phyloP scores from a whole-genome alignment of 2,329 filamentous ascomycete species.

The Diaporthe sp. region DNA sequence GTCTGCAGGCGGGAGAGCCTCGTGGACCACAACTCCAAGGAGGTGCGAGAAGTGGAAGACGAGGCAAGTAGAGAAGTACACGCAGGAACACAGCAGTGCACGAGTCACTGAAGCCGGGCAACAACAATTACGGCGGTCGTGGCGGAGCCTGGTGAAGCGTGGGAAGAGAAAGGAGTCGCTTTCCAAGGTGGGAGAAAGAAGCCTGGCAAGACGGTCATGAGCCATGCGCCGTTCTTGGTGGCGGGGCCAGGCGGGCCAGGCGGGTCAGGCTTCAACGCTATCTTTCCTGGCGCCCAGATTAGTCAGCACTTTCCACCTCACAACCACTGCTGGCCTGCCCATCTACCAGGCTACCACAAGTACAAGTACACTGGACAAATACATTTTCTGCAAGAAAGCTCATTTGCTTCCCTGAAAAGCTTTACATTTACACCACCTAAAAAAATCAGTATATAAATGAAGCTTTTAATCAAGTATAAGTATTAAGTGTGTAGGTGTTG shows the following conservation, averaged over 20 bases:
- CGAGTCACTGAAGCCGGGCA: conserved; percentile 38
- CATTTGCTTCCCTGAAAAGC: too few relatives aligned
- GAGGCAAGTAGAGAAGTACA: conserved; percentile 18
- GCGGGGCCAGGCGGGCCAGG: neutral
- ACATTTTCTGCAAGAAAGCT: too few relatives aligned
- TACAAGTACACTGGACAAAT: too few relatives aligned
- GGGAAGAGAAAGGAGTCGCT: neutral
- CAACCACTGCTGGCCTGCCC: too few relatives aligned
- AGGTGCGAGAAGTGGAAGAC: conserved; percentile 30
- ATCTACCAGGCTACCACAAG: too few relatives aligned
- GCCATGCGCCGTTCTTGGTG: conserved; percentile 1
- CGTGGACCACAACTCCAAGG: conserved; percentile 24
- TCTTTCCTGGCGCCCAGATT: neutral
- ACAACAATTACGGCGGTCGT: conserved; percentile 35
- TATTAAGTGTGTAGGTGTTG: too few relatives aligned
- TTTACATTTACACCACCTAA: too few relatives aligned
- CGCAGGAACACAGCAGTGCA: conserved; percentile 7
- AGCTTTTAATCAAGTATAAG: too few relatives aligned
- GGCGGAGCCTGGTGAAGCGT: conserved; percentile 30
- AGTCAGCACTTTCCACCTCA: neutral
- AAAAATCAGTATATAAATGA: too few relatives aligned
- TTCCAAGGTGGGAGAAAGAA: neutral
- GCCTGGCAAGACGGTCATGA: neutral
- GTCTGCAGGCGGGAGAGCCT: conserved; percentile 27
- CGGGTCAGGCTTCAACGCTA: conserved; percentile 24